Evolutionary conservation across 2,329 filamentous ascomycete genomes (phyloP).

Genomic region (Akanthomyces muscarius): DNA sequence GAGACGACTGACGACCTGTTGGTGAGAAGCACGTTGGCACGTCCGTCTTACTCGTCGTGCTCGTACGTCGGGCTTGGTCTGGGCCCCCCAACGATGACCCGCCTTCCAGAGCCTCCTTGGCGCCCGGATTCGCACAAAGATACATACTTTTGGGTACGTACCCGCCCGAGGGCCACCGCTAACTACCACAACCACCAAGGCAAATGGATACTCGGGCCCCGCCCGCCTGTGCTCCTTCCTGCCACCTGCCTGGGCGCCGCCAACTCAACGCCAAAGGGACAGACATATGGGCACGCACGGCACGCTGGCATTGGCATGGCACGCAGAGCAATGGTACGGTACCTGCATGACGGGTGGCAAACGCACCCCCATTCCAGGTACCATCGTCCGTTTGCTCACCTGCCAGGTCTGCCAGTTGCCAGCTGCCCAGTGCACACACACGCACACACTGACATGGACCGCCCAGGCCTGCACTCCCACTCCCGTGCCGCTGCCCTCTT

Average conservation of each 20-base stretch:
- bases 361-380: background rate
- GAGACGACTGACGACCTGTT: too few species aligned
- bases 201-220: background rate
- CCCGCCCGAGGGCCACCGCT: background rate
- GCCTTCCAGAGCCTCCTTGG: slow-evolving; percentile 10
- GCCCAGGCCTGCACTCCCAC: background rate
- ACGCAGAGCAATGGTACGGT: background rate
- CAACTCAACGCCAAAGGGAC: too few species aligned
- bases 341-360: slow-evolving; percentile 4
- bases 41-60: background rate
- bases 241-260: background rate
- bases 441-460: background rate
- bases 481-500: background rate
- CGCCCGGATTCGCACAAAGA: background rate
- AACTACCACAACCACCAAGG: background rate
- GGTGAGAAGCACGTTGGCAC: too few species aligned
- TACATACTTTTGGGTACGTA: background rate
- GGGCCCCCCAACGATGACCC: background rate
- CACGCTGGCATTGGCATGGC: background rate
- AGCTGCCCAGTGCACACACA: background rate
- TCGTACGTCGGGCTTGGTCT: background rate
- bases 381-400: slow-evolving; percentile 3
- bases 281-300: too few species aligned
- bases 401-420: background rate
- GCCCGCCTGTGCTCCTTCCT: background rate